phyloP scores from a whole-genome alignment of 2,329 filamentous ascomycete species.

The Colletotrichum cereale region DNA sequence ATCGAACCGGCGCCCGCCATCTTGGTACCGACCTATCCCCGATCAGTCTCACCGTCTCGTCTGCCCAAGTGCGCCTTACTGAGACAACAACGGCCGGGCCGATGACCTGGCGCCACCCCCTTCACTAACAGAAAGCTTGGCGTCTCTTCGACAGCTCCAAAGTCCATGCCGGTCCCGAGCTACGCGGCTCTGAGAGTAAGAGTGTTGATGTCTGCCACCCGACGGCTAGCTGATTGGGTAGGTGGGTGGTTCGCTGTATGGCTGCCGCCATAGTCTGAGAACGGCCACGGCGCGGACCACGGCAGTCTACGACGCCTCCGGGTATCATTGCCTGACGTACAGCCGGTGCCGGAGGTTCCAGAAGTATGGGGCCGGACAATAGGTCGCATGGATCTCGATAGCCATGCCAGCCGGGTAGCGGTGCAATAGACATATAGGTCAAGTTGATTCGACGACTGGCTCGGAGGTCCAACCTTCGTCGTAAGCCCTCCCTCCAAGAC shows the following conservation, averaged over 20 bases:
- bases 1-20: background rate
- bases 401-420: background rate
- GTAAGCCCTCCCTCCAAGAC: background rate
- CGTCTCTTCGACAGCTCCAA: background rate
- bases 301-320: background rate
- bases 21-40: background rate
- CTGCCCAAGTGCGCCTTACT: background rate
- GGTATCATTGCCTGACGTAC: background rate
- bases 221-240: background rate
- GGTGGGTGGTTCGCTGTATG: background rate
- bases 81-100: constrained; percentile 5
- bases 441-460: background rate
- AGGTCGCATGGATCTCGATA: background rate
- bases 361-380: background rate
- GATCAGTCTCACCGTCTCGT: background rate
- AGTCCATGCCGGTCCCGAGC: background rate
- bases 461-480: background rate
- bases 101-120: background rate
- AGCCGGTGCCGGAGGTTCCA: background rate
- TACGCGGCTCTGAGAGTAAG: background rate
- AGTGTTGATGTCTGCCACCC: background rate
- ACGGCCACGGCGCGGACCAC: background rate
- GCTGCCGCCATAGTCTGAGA: background rate
- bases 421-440: background rate
- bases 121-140: background rate